These are phyloP conservation scores for Rosa multiflora DNA, from an alignment of 306 rosid species.

Conservation along the genomic window DNA sequence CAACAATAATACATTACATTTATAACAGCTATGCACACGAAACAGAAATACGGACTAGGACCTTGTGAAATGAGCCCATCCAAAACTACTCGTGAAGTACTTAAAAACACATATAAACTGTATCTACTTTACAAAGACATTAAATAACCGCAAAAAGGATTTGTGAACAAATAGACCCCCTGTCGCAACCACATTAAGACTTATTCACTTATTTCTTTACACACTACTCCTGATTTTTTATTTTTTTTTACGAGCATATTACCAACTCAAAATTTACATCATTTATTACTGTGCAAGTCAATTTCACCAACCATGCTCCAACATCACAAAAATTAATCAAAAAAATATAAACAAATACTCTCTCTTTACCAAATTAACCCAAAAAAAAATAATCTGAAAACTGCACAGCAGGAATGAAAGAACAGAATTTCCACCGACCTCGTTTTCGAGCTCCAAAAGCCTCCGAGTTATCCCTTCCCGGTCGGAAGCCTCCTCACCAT, in stretches of 20 bases:
- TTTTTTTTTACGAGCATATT: not conserved
- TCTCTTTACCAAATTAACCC: not conserved
- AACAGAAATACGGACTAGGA: not conserved
- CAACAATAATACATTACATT: not conserved
- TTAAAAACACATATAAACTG: not conserved
- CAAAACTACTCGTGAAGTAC: not conserved
- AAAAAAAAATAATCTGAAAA: not conserved
- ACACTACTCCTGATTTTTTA: not conserved
- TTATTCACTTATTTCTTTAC: not conserved
- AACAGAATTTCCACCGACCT: conserved; percentile 51
- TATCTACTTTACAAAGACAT: not conserved
- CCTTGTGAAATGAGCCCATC: not conserved
- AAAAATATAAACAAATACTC: not conserved
- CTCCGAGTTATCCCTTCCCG: conserved; percentile 47
- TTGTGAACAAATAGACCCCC: not conserved
- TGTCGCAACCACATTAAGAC: not conserved
- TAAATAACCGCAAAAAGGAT: not conserved
- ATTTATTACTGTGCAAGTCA: not conserved
- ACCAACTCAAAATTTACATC: not conserved
- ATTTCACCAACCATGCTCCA: not conserved
- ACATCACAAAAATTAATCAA: not conserved
- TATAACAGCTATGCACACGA: not conserved
- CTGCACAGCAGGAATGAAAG: not conserved
- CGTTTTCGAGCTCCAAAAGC: conserved; percentile 63
- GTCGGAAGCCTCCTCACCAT: conserved; percentile 50